A percentile compares a stretch with the other conserved stretches of the same genome.
Evolutionary conservation across 108 stramenopile species (phyloP).

Genomic region (Licmophora abbreviata): DNA sequence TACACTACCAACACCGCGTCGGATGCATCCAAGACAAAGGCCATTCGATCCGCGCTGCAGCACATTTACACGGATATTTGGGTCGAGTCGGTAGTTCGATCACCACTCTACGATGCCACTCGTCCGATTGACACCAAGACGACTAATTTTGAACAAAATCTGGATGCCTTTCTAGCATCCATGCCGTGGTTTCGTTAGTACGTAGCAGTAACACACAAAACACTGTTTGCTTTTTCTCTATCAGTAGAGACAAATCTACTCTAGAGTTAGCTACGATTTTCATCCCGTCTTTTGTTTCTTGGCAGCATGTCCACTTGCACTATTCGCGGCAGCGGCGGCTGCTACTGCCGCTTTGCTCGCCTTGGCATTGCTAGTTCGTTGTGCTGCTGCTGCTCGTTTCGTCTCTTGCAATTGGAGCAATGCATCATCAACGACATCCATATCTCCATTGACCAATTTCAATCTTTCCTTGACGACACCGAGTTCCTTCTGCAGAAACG

Average conservation of each 20-base stretch:
- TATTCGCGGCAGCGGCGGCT: constrained; percentile 6
- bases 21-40: constrained; percentile 18
- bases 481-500: constrained; percentile 61
- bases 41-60: constrained; percentile 55
- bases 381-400: constrained; percentile 9
- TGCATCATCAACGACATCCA: constrained; percentile 37
- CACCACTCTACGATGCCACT: constrained; percentile 59
- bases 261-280: background rate
- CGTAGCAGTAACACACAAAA: background rate
- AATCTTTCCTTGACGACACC: constrained; percentile 57
- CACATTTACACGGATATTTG: constrained; percentile 84
- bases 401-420: constrained; percentile 18
- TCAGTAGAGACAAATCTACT: background rate
- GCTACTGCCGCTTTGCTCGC: too few relatives aligned
- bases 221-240: constrained; percentile 1
- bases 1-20: constrained; percentile 60
- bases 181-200: constrained; percentile 76
- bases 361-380: background rate
- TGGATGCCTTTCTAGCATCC: constrained; percentile 63
- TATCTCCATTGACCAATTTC: constrained; percentile 28
- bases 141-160: constrained; percentile 73
- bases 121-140: constrained; percentile 42
- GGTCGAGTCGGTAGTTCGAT: constrained; percentile 76
- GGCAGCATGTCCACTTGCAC: constrained; percentile 9
- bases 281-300: constrained; percentile 21